phyloP scores from a whole-genome alignment of 2,329 filamentous ascomycete genomes.

The Davidsoniella australis region DNA sequence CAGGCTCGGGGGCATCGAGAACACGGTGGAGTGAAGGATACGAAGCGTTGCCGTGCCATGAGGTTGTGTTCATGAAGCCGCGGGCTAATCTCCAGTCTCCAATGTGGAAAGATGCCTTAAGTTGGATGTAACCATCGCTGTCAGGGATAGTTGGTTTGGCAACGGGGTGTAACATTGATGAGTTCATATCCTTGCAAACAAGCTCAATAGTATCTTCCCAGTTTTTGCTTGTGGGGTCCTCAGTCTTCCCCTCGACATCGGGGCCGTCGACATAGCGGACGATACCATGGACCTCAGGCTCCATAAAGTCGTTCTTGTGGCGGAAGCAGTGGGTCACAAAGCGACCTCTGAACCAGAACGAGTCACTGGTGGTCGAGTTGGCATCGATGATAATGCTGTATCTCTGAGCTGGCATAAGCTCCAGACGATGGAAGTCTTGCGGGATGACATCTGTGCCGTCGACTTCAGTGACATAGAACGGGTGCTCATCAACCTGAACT shows the following conservation, averaged over 20 bases:
- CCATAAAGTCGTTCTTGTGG: slow-evolving; percentile 18
- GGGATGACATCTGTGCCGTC: slow-evolving; percentile 52
- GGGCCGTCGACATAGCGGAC: slow-evolving; percentile 18
- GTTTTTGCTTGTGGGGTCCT: slow-evolving; percentile 24
- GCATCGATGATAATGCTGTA: slow-evolving; percentile 50
- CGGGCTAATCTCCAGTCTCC: slow-evolving; percentile 34
- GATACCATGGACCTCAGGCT: slow-evolving; percentile 19
- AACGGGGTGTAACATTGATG: slow-evolving; percentile 26
- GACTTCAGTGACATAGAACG: slow-evolving; percentile 48
- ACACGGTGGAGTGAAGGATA: slow-evolving; percentile 22
- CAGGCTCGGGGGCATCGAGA: slow-evolving; percentile 15
- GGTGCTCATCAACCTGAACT: slow-evolving; percentile 51
- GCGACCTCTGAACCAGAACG: slow-evolving; percentile 47
- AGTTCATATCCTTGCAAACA: slow-evolving; percentile 36
- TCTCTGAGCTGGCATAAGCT: slow-evolving; percentile 52
- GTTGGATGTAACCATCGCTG: slow-evolving; percentile 24
- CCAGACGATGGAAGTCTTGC: slow-evolving; percentile 38
- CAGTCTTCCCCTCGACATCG: no score
- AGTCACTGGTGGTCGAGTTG: slow-evolving; percentile 32
- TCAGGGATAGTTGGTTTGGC: slow-evolving; percentile 21
- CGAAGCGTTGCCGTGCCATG: slow-evolving; percentile 26
- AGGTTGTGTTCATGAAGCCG: slow-evolving; percentile 36
- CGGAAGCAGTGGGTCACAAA: slow-evolving; percentile 26
- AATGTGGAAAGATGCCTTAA: slow-evolving; percentile 39
- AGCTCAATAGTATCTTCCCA: slow-evolving; percentile 32